Evolutionary conservation across 208 protist genomes (phyloP).

Genomic region (Acanthamoeba lenticulata): DNA sequence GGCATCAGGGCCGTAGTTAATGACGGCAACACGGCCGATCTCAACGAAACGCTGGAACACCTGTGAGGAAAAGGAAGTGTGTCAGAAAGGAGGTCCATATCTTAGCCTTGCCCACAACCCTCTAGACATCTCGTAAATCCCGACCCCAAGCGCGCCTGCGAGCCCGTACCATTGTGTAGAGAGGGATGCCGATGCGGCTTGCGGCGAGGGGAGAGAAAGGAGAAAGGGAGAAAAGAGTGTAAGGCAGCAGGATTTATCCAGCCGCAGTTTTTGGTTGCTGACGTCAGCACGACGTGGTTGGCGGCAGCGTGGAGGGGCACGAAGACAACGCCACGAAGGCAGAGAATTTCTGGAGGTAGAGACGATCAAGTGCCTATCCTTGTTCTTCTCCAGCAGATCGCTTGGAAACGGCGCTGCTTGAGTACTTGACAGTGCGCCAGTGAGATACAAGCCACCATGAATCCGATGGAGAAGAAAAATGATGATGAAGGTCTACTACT

Average conservation of each 20-base stretch:
- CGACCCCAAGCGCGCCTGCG: too few relatives aligned
- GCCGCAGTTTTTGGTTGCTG: neutral
- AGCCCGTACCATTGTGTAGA: neutral
- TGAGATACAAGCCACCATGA: neutral
- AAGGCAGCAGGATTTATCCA: neutral
- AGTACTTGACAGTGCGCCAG: neutral
- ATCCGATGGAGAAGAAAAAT: slow-evolving; percentile 34
- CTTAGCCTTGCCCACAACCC: too few relatives aligned
- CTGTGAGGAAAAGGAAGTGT: neutral
- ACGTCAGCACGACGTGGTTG: neutral
- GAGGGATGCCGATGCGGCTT: neutral
- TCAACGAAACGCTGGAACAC: slow-evolving; percentile 77
- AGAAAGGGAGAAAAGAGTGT: neutral
- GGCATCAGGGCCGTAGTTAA: slow-evolving; percentile 74
- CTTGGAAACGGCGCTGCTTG: too few relatives aligned
- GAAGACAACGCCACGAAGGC: too few relatives aligned
- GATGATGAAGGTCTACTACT: neutral
- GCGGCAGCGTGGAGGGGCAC: neutral
- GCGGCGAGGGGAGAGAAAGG: slow-evolving; percentile 13
- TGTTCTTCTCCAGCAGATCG: too few relatives aligned
- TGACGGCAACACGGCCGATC: slow-evolving; percentile 78
- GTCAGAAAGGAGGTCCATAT: neutral
- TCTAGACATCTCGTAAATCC: too few relatives aligned
- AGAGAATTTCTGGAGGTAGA: neutral
- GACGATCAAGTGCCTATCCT: neutral